Percentiles rank a stretch among this genome's conserved stretches.
phyloP scores from a whole-genome alignment of 2,329 filamentous ascomycete species.

The Venturia oleaginea region DNA sequence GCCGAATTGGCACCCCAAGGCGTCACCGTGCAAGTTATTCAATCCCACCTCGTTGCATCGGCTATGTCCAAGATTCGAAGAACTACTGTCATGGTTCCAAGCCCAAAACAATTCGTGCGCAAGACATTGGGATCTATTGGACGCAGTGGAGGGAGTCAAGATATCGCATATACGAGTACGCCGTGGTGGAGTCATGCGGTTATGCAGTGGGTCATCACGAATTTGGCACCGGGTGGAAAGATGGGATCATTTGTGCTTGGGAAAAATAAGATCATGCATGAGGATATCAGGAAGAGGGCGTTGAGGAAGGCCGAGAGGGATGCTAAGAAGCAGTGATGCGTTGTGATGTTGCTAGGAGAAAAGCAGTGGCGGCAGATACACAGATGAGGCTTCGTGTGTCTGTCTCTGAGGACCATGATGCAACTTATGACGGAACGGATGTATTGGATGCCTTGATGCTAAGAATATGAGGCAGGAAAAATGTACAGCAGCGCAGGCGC shows the following conservation, averaged over 20 bases:
- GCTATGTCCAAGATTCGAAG: conserved; percentile 95
- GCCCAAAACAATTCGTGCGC: conserved; percentile 71
- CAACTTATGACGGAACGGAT: background rate
- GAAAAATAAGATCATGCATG: conserved; percentile 64
- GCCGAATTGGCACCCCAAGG: conserved; percentile 72
- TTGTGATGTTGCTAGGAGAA: background rate
- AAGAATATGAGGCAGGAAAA: background rate
- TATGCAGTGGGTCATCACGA: conserved; percentile 72
- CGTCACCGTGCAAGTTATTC: conserved; percentile 81
- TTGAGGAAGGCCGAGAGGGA: conserved; percentile 77
- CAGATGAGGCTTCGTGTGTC: background rate
- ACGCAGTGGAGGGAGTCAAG: conserved; percentile 58
- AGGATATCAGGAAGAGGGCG: conserved; percentile 72
- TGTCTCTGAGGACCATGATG: background rate
- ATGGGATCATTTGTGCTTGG: conserved; percentile 44
- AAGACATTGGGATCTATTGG: conserved; percentile 74
- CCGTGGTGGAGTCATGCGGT: conserved; percentile 89
- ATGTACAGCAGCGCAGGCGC: background rate
- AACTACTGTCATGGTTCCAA: conserved; percentile 68
- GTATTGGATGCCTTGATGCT: background rate
- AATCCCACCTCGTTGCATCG: conserved; percentile 87
- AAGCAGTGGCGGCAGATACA: background rate
- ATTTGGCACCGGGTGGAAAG: conserved; percentile 47
- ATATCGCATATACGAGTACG: conserved; percentile 73
- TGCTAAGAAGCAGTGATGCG: conserved; percentile 51